Evolutionary conservation across 2,329 filamentous ascomycete species (phyloP), one percentile per base, ranked within the genome.

Genomic region (Aspergillus pseudoterreus): DNA sequence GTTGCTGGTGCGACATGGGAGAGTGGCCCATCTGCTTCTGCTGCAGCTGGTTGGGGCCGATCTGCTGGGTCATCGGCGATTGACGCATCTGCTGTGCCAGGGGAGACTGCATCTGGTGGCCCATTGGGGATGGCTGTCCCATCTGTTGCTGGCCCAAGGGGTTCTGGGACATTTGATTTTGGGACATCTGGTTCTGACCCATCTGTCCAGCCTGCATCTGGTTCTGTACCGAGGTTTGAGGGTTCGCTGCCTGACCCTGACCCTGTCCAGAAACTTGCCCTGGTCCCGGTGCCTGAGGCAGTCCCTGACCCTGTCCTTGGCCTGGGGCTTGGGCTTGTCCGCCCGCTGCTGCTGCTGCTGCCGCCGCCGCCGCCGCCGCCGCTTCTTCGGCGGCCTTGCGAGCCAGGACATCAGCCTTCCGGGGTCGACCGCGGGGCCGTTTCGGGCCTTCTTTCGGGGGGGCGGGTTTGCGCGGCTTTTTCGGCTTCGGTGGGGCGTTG

Each of bases 351-450:
- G 15, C 35, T 39, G 33, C 12, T n/a, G 45, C 22, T 33, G 35
- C 12, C 42, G 46, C 21, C 22, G 38, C 11, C 39, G 59, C 33
- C n/a, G n/a, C n/a, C 41, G 45, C 15, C 48, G 53, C 11, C 58
- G 60, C 19, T 52, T 33, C 43, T 12, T 45, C 30, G 27, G 44
- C 44, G 27, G 24, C 44, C 44, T 35, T 45, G 12, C 15, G 63
- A 4, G 66, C 66, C 4, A 61, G 58, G 22, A 68, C 57, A 55
- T 69, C 66, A 2, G 61, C 65, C 52, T 70, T 70, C 6, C 65
- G 65, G 47, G 67, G 67, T 43, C 67, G 58, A 15, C 67, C 67
- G 27, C 67, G 66, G 12, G 65, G 66, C 10, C 67, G 61, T 6
- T 66, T 66, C 0, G 65, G 69, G 4, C 64, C 63, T 8, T 42